phyloP scores from a whole-genome alignment of 2,329 filamentous ascomycete genomes.

The Penicillium concentricum region DNA sequence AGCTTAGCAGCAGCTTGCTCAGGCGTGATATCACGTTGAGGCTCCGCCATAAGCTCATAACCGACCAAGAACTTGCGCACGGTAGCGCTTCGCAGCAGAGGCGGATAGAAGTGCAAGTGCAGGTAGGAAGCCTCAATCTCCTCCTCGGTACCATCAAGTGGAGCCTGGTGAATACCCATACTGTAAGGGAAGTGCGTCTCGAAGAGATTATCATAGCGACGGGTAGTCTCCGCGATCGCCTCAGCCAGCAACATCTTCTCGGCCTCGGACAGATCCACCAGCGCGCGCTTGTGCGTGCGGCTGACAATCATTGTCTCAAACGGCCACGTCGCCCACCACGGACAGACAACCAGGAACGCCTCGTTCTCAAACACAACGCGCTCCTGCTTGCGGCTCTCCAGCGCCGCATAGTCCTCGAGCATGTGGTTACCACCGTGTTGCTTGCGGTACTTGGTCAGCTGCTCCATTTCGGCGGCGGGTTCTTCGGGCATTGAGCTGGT shows the following conservation, averaged over 20 bases:
- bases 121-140: slow-evolving; percentile 87
- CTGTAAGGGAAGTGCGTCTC: slow-evolving; percentile 97
- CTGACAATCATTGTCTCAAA: slow-evolving; percentile 91
- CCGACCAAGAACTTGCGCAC: slow-evolving; percentile 96
- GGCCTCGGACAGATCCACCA: slow-evolving; percentile 73
- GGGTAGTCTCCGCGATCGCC: slow-evolving; percentile 80
- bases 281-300: slow-evolving; percentile 76
- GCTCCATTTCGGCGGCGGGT: slow-evolving; percentile 72
- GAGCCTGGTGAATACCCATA: slow-evolving; percentile 95
- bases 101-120: slow-evolving; percentile 97
- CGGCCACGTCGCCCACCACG: slow-evolving; percentile 98
- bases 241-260: slow-evolving; percentile 78
- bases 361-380: slow-evolving; percentile 86
- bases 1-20: slow-evolving; percentile 86
- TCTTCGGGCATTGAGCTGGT: slow-evolving; percentile 90
- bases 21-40: slow-evolving; percentile 96
- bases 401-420: slow-evolving; percentile 78
- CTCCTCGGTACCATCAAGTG: slow-evolving; percentile 74
- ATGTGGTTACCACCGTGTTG: slow-evolving; percentile 73
- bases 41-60: slow-evolving; percentile 91
- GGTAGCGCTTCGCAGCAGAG: slow-evolving; percentile 84
- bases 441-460: slow-evolving; percentile 74
- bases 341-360: slow-evolving; percentile 81
- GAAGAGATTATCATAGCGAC: slow-evolving; percentile 94
- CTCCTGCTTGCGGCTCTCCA: slow-evolving; percentile 79